phyloP scores from a whole-genome alignment of 2,329 filamentous ascomycete genomes.

The Dothideomycetes sp. region DNA sequence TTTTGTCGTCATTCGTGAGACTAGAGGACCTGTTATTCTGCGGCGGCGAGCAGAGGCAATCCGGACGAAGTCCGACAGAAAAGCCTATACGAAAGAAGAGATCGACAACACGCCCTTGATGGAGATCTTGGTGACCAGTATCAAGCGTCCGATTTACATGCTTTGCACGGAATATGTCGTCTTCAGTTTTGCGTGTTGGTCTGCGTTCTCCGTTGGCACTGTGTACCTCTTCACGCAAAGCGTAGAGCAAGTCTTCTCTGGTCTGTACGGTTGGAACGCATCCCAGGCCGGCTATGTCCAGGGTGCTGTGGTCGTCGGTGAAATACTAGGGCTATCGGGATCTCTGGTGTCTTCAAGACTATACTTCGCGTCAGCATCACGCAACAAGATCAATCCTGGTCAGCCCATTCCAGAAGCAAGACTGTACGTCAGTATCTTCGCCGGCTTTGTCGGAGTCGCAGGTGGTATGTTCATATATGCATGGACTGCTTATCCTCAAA shows the following conservation, averaged over 20 bases:
- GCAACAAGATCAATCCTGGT: slow-evolving; percentile 25
- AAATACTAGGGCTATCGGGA: slow-evolving; percentile 25
- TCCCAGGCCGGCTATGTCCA: slow-evolving; percentile 35
- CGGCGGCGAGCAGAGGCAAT: slow-evolving; percentile 23
- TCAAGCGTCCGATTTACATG: slow-evolving; percentile 26
- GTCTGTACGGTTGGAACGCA: slow-evolving; percentile 29
- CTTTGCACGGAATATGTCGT: slow-evolving; percentile 40
- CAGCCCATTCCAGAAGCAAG: slow-evolving; percentile 33
- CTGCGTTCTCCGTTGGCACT: slow-evolving; percentile 34
- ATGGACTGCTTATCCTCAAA: slow-evolving; percentile 32
- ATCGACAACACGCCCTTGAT: slow-evolving; percentile 18
- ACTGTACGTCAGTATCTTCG: slow-evolving; percentile 32
- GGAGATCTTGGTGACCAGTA: slow-evolving; percentile 21
- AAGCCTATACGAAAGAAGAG: slow-evolving; percentile 25
- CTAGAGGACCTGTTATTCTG: slow-evolving; percentile 37
- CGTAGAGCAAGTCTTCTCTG: slow-evolving; percentile 30
- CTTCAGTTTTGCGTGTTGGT: slow-evolving; percentile 37
- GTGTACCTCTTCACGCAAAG: slow-evolving; percentile 41
- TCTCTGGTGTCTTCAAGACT: slow-evolving; percentile 13
- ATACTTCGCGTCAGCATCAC: slow-evolving; percentile 30
- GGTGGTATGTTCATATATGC: slow-evolving; percentile 42
- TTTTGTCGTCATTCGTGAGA: slow-evolving; percentile 32
- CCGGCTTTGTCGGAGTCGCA: slow-evolving; percentile 33
- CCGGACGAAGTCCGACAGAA: slow-evolving; percentile 17
- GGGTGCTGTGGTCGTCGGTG: slow-evolving; percentile 33